Evolutionary conservation across 176 grass and related monocot species (phyloP).

Genomic region (Carex scoparia): DNA sequence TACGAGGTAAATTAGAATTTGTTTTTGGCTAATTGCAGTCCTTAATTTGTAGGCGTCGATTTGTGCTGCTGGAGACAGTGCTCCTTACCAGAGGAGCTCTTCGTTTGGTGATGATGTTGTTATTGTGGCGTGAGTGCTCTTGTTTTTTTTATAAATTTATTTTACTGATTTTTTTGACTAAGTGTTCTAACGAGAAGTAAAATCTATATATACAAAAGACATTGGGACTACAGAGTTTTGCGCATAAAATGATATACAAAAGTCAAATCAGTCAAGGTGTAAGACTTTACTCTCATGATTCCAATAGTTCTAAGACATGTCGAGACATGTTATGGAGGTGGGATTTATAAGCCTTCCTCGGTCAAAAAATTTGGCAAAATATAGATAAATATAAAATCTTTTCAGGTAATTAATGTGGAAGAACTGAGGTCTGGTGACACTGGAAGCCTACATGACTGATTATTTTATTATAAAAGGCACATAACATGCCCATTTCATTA

Average conservation of each 20-base stretch:
- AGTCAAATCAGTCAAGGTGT: not conserved
- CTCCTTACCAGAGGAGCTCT: slow-evolving; percentile 70
- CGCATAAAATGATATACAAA: not conserved
- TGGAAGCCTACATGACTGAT: not conserved
- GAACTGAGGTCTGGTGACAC: not conserved
- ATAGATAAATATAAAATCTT: not conserved
- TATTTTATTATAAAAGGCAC: too few species aligned
- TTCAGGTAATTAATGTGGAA: not conserved
- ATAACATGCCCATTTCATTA: too few species aligned
- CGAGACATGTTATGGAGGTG: not conserved
- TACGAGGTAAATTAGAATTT: not conserved
- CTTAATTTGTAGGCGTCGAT: slow-evolving; percentile 41
- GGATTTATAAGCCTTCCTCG: not conserved
- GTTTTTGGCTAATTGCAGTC: not conserved
- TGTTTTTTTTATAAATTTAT: not conserved
- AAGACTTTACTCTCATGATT: not conserved
- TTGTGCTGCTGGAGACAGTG: slow-evolving; percentile 90
- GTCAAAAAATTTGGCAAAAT: not conserved
- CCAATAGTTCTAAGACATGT: not conserved
- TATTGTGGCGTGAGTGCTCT: slow-evolving; percentile 66
- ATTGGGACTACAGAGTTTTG: not conserved
- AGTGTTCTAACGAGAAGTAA: not conserved
- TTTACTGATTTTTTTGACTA: not conserved
- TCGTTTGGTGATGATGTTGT: slow-evolving; percentile 79
- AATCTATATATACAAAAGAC: not conserved